Evolutionary conservation across 352 stramenopile species (phyloP), one percentile per base, ranked within the genome.

Genomic region (Pythium insidiosum): DNA sequence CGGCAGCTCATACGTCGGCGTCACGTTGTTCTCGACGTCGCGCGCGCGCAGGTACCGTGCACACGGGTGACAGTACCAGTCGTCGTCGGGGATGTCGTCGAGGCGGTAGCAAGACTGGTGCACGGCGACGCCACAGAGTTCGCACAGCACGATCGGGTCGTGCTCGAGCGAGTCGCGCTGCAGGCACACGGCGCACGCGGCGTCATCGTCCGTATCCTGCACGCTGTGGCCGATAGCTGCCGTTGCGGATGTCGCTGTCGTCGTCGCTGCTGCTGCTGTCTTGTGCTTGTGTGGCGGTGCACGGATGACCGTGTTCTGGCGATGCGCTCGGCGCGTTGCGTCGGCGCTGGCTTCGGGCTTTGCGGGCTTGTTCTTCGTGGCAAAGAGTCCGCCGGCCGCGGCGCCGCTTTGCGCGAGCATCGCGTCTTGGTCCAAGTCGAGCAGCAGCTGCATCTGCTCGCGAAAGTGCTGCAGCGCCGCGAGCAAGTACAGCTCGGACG

Each of bases 101-200:
- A 93, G 68, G 25, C 72, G 56, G 52, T 93, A 93, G 56, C 81
- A 93, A 15, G 69, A 84, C 47, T 90, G 75, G 44, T 93, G 81
- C 36, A 93, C 76, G 0, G 73, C 73, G 19, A 75, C 58, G 21
- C 63, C 62, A 46, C 81, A 93, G 4, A 77, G 53, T 19, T 88
- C 80, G 52, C 80, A 93, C 49, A 88, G 79, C 35, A 93, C 68
- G 44, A 93, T 88, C 11, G 69, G 63, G 47, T 93, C 75, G 40
- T 69, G 68, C 41, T 82, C 75, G 10, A 68, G 48, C n/a, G 78
- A 90, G 31, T 88, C 74, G 19, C 56, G 53, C 38, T 69, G 62
- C 15, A 73, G 66, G 43, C 78, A 90, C 12, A 90, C 75, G 37
- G 66, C 64, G 37, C 78, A 90, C 1, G 63, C 54, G 7, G 81